phyloP scores from a whole-genome alignment of 1,139 yeast genomes.

The Candida glucosophila region DNA sequence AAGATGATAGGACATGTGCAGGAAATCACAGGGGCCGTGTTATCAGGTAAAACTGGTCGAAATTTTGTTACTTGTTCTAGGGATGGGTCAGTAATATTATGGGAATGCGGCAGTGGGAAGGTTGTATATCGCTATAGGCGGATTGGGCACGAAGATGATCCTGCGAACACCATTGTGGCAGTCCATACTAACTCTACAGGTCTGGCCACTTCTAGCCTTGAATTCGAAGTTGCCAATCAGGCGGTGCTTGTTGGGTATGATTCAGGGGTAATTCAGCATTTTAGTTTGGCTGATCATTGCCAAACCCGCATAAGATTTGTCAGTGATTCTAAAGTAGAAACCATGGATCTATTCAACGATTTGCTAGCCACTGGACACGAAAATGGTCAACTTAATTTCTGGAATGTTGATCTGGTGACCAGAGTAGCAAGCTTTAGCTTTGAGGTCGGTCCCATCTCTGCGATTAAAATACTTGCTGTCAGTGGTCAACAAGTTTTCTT shows the following conservation, averaged over 20 bases:
- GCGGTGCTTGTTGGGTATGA: conserved; percentile 32
- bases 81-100: conserved; percentile 49
- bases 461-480: conserved; percentile 3
- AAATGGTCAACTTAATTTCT: conserved; percentile 12
- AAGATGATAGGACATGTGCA: conserved; percentile 38
- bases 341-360: conserved; percentile 9
- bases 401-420: conserved; percentile 5
- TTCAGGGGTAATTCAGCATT: conserved; percentile 30
- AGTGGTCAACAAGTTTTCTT: conserved; percentile 2
- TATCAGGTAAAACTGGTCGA: conserved; percentile 52
- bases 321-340: conserved; percentile 5
- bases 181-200: conserved; percentile 3
- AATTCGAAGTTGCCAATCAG: conserved; percentile 21
- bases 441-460: conserved; percentile 7
- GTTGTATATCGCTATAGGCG: conserved; percentile 30
- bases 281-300: conserved; percentile 14
- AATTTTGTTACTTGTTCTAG: conserved; percentile 45
- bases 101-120: conserved; percentile 61
- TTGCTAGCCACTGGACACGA: conserved; percentile 16
- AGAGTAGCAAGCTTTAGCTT: conserved; percentile 5
- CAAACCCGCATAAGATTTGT: conserved; percentile 7
- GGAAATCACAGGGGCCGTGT: conserved; percentile 35
- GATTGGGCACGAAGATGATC: conserved; percentile 22
- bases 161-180: conserved; percentile 15
- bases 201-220: conserved; percentile 4